Evolutionary conservation across 208 protist genomes (phyloP).

Genomic region (Trypanosomatidae sp.): DNA sequence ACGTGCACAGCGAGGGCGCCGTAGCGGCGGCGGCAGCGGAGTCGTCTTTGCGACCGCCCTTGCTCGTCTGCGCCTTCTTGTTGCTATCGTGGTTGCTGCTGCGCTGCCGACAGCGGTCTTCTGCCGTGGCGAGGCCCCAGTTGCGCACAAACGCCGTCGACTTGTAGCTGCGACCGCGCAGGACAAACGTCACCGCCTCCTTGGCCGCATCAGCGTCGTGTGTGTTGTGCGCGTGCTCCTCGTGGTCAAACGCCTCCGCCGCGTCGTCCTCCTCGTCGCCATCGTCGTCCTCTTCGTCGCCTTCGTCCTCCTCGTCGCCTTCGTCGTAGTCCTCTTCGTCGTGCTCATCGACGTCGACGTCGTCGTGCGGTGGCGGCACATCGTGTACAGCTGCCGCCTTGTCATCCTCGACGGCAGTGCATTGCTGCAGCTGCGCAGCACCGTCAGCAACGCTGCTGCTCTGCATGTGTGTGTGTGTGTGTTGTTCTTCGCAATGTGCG

Average conservation of each 20-base stretch:
- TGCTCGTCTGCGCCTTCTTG: too few relatives aligned
- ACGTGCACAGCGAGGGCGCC: conserved; percentile 25
- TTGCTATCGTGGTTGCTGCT: too few relatives aligned
- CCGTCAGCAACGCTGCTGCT: too few relatives aligned
- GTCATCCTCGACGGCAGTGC: too few relatives aligned
- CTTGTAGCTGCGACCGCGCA: conserved; percentile 31
- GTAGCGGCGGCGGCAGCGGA: conserved; percentile 38
- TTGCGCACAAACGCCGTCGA: conserved; percentile 44
- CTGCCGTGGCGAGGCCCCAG: conserved; percentile 18
- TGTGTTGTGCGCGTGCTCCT: neutral
- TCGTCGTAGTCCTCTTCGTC: conserved; percentile 14
- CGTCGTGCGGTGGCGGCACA: conserved; percentile 5
- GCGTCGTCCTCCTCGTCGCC: conserved; percentile 10
- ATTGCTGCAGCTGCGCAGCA: too few relatives aligned
- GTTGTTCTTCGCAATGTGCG: too few relatives aligned
- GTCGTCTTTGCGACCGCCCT: too few relatives aligned
- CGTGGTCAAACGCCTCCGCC: conserved; percentile 1
- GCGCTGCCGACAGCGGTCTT: conserved; percentile 21
- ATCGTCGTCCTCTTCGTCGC: conserved; percentile 11
- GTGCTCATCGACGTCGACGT: conserved; percentile 8
- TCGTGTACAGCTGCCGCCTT: conserved; percentile 6
- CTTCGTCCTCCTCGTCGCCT: conserved; percentile 7
- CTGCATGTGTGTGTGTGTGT: too few relatives aligned
- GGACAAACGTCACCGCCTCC: conserved; percentile 7
- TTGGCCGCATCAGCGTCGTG: neutral